Percentiles rank a stretch among this genome's conserved stretches.
These are phyloP conservation scores for Auriscalpium microsporum DNA, from an alignment of 768 basidiomycete genomes.

Conservation along the genomic window DNA sequence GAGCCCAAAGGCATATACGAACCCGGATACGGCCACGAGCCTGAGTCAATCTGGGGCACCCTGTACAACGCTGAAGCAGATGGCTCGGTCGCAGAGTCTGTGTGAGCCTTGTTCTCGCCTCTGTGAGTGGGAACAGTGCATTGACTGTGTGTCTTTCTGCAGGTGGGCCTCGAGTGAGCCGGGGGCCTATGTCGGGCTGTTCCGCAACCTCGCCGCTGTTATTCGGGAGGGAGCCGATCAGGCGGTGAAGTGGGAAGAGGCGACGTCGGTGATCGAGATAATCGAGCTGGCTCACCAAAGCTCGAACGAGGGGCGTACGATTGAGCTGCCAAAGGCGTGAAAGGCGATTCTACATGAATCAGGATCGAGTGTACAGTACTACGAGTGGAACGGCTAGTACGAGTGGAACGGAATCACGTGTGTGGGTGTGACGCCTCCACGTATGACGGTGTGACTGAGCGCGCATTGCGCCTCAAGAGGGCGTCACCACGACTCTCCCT, in stretches of 20 bases:
- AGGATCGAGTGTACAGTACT: too few relatives aligned
- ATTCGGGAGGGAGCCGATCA: conserved; percentile 47
- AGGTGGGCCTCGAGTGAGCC: conserved; percentile 58
- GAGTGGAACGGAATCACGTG: background rate
- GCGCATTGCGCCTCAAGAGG: background rate
- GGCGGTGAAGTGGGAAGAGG: conserved; percentile 67
- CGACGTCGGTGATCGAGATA: conserved; percentile 62
- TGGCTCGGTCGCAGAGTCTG: conserved; percentile 26
- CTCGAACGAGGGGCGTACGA: conserved; percentile 47
- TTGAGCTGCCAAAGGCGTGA: conserved; percentile 21
- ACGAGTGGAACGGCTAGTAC: too few relatives aligned
- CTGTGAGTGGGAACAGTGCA: background rate
- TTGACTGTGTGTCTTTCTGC: conserved; percentile 13
- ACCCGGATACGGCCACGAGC: conserved; percentile 49
- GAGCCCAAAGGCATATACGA: conserved; percentile 37
- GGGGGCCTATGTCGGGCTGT: conserved; percentile 54
- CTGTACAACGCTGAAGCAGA: conserved; percentile 48
- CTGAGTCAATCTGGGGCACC: conserved; percentile 52
- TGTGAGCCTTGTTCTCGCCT: conserved; percentile 20
- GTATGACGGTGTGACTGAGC: background rate
- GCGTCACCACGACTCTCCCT: background rate
- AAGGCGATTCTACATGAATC: background rate
- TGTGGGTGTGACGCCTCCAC: conserved; percentile 2
- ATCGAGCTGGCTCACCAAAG: conserved; percentile 68
- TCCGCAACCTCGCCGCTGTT: conserved; percentile 55